phyloP scores from a whole-genome alignment of 2,329 filamentous ascomycete species.

The Aspergillus fijiensis region DNA sequence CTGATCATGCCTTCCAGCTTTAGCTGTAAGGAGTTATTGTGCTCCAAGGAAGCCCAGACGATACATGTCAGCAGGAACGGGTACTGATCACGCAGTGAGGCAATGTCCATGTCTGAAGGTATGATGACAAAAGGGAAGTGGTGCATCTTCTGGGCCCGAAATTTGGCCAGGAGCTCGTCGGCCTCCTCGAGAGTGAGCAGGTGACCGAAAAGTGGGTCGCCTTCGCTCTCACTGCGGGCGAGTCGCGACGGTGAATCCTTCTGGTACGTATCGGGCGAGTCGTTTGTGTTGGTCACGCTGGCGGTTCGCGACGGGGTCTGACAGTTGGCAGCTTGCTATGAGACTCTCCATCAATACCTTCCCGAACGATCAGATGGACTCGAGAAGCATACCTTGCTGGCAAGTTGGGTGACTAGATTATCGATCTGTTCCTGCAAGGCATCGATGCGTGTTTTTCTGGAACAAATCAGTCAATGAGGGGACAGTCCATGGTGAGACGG shows the following conservation, averaged over 20 bases:
- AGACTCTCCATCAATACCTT: no score
- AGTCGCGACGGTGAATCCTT: background rate
- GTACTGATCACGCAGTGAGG: background rate
- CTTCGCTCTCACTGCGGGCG: background rate
- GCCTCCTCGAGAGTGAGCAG: background rate
- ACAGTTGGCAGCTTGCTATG: background rate
- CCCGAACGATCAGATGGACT: background rate
- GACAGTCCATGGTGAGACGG: background rate
- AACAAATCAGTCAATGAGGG: background rate
- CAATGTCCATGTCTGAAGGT: background rate
- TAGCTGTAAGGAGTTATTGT: conserved; percentile 3
- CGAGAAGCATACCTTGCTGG: background rate
- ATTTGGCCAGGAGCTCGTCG: conserved; percentile 6
- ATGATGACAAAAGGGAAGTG: conserved; percentile 15
- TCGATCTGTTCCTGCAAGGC: conserved; percentile 11
- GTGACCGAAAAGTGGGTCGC: background rate
- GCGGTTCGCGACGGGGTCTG: background rate
- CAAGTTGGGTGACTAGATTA: conserved; percentile 3
- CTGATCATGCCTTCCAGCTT: conserved; percentile 3
- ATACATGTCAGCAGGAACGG: conserved; percentile 12
- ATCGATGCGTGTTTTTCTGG: conserved; percentile 9
- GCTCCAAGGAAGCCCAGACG: conserved; percentile 1
- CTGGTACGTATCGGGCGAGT: background rate
- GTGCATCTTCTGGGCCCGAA: conserved; percentile 11
- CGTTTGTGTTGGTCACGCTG: background rate